Evolutionary conservation across 306 rosid genomes (phyloP), one percentile per base, ranked within the genome.

Genomic region (Sechiopsis laciniata): DNA sequence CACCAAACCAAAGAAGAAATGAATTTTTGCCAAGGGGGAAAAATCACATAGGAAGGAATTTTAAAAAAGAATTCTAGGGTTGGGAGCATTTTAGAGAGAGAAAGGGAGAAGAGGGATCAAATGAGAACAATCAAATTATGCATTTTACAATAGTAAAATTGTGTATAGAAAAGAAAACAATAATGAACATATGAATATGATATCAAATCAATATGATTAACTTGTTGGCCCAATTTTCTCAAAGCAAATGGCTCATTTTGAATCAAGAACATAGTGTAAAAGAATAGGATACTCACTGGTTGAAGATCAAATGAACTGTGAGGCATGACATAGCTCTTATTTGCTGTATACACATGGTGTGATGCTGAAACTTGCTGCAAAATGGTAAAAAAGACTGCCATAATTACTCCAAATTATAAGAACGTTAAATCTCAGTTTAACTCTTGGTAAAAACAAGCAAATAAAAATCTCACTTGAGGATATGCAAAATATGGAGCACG

Each of bases 231-330:
- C 10, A 14, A 29, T 6, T 29, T 59, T 1, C 16, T 67, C 12
- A 46, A 20, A 67, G 46, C 4, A 20, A 65, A 67, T 19, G 3
- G 6, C 68, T 24, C 8, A 59, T 59, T 59, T 26, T 59, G 65
- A 0, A 14, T 32, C 50, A 35, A 37, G 17, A 29, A 68, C 20
- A 72, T 73, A 58, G 73, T 21, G 75, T 65, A 40, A 29, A 77
- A 67, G 51, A 76, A 32, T 71, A 32, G 70, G 22, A 79, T 68
- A 72, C 89, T 91, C 89, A 95, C 99, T 88, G 82, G 97, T 80
- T 89, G 75, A 82, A 79, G 79, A 76, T 87, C 92, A 11, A 78
- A 79, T 32, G 88, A 85, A 73, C 57, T 82, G 11, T 6, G 83
- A 17, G 85, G 85, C 86, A 74, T 75, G 86, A 78, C 57, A 65